These are phyloP conservation scores for Musa itinerans DNA, from an alignment of 176 grass and related monocot species.

Conservation along the genomic window DNA sequence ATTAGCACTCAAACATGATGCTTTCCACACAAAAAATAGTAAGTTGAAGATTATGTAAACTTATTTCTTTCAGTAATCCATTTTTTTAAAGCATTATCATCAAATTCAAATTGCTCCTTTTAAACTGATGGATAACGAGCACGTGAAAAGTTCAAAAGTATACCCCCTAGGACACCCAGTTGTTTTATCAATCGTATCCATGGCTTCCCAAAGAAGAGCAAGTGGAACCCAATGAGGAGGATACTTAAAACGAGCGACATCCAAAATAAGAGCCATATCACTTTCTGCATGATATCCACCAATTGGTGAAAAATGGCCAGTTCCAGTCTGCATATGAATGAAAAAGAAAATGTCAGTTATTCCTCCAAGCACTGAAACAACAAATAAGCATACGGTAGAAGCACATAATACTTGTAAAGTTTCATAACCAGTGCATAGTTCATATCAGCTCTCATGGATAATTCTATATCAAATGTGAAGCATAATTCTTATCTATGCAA, in stretches of 20 bases:
- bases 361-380: background rate
- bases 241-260: constrained; percentile 93
- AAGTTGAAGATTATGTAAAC: too few relatives aligned
- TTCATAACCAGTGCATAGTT: too few relatives aligned
- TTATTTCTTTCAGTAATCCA: too few relatives aligned
- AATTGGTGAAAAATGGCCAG: constrained; percentile 89
- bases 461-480: too few relatives aligned
- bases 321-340: constrained; percentile 51
- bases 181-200: constrained; percentile 71
- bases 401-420: background rate
- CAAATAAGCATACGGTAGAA: background rate
- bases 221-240: constrained; percentile 89
- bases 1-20: too few relatives aligned
- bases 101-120: too few relatives aligned
- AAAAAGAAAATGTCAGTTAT: constrained; percentile 1
- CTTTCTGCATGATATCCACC: constrained; percentile 66
- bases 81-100: too few relatives aligned
- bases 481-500: too few relatives aligned
- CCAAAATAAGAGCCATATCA: constrained; percentile 89
- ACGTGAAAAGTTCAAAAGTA: background rate
- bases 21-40: too few relatives aligned
- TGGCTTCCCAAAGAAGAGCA: constrained; percentile 85
- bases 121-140: too few relatives aligned
- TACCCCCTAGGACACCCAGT: constrained; percentile 71
- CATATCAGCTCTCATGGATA: too few relatives aligned